phyloP scores from a whole-genome alignment of 306 rosid genomes.

The Clitoria ternatea region DNA sequence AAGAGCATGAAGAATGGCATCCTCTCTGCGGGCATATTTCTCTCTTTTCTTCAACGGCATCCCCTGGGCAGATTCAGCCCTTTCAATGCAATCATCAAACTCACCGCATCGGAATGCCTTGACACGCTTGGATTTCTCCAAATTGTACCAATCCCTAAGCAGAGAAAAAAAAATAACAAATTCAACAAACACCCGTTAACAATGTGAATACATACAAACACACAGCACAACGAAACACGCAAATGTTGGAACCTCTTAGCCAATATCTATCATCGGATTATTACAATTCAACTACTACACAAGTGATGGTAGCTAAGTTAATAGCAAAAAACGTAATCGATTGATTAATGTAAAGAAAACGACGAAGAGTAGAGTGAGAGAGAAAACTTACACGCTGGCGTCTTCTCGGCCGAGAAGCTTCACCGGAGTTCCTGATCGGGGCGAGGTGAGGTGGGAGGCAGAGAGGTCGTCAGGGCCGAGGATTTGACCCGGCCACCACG shows the following conservation, averaged over 20 bases:
- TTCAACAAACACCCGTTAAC: not conserved
- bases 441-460: slow-evolving; percentile 44
- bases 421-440: slow-evolving; percentile 49
- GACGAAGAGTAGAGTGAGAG: not conserved
- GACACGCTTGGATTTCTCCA: slow-evolving; percentile 97
- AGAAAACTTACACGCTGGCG: slow-evolving; percentile 39
- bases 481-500: slow-evolving; percentile 58
- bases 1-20: slow-evolving; percentile 94
- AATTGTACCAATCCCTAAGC: slow-evolving; percentile 88
- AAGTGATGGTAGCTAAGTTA: not conserved
- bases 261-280: not conserved
- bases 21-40: slow-evolving; percentile 93
- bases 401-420: slow-evolving; percentile 47
- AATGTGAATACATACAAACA: not conserved
- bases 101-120: slow-evolving; percentile 91
- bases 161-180: not conserved
- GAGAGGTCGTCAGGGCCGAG: slow-evolving; percentile 35
- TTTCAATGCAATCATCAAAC: slow-evolving; percentile 89
- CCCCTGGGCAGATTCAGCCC: slow-evolving; percentile 77
- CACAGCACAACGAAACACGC: not conserved
- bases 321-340: not conserved
- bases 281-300: not conserved
- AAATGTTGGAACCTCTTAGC: not conserved
- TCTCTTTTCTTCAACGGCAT: slow-evolving; percentile 87
- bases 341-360: too few species aligned